Base-by-base conservation (phyloP, 768 basidiomycete genomes). In the Exidia glandulosa region DNA sequence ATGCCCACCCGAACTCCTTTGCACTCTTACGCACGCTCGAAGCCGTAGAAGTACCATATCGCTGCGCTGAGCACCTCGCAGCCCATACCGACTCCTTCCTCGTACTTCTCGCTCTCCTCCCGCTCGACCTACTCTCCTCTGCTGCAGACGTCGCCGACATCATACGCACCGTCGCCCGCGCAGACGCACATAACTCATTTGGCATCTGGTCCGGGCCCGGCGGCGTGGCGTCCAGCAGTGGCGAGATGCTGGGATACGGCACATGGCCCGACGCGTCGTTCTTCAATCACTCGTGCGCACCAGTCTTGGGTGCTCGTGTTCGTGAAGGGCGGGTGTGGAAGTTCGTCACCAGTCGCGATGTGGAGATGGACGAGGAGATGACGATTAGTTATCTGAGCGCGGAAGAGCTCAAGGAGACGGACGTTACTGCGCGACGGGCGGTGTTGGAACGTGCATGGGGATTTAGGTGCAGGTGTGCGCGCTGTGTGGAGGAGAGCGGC, bases 231-330 rank as follows among this genome's bases (percentile, higher is more conserved):
- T 57, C 60, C 25, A 37, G 36, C 36, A 19, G 10, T 9, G 50
- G 50, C 9, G 64, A 65, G 56, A 63, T 65, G 61, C 61, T 65
- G n/a, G 64, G 64, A 9, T 63, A 65, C 57, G 64, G 64, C 23
- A 60, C 55, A 10, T 65, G 64, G 64, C 56, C 61, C 10, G 48
- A 59, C 25, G 64, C 61, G 19, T 60, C 59, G 6, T 65, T 62
- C 61, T 65, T 63, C 59, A 65, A 65, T 52, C 64, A 65, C 41
- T 62, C 60, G 2, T 65, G 64, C 36, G 25, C 7, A 2, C 60
- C 64, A 5, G 58, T 61, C 32, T 19, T 59, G 25, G 50, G 25
- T 7, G 16, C 7, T 0, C 50, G 50, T 27, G 0, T 31, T 0
- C 50, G 50, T 14, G 50, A 54, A 2, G 50, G 50, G 25, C 14